These are phyloP conservation scores for Podospora didyma DNA, from an alignment of 495 filamentous ascomycete genomes.

Conservation along the genomic window DNA sequence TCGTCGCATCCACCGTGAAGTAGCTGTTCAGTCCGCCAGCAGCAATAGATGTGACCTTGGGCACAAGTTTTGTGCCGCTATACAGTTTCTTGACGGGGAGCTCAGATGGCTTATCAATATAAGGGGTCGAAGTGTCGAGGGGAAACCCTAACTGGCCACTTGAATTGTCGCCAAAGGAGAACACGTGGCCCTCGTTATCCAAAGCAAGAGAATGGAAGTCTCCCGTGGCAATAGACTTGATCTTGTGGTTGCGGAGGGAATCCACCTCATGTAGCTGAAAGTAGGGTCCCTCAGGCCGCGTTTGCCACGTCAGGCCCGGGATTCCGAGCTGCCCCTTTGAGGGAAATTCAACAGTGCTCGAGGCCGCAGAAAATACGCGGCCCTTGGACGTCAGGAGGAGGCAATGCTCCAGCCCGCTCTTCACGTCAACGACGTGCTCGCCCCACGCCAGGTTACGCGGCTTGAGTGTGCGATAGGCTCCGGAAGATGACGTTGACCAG, in stretches of 20 bases:
- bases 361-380: slow-evolving; percentile 79
- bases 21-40: slow-evolving; percentile 85
- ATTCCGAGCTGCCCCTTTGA: slow-evolving; percentile 82
- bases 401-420: slow-evolving; percentile 77
- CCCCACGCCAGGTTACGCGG: slow-evolving; percentile 63
- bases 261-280: slow-evolving; percentile 70
- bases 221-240: slow-evolving; percentile 72
- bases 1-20: slow-evolving; percentile 76
- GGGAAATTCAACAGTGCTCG: slow-evolving; percentile 73
- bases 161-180: slow-evolving; percentile 86
- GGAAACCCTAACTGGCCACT: slow-evolving; percentile 81
- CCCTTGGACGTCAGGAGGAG: slow-evolving; percentile 81
- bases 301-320: slow-evolving; percentile 73
- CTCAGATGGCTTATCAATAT: slow-evolving; percentile 63
- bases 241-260: slow-evolving; percentile 49
- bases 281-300: slow-evolving; percentile 70
- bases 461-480: slow-evolving; percentile 65
- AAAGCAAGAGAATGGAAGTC: slow-evolving; percentile 82
- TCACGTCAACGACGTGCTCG: slow-evolving; percentile 71
- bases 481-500: slow-evolving; percentile 48
- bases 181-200: slow-evolving; percentile 71
- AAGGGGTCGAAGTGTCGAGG: slow-evolving; percentile 53
- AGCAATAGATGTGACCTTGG: slow-evolving; percentile 66
- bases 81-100: slow-evolving; percentile 71
- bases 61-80: slow-evolving; percentile 50